Evolutionary conservation across 768 basidiomycete species (phyloP).

Genomic region (Panaeolus papilionaceus): DNA sequence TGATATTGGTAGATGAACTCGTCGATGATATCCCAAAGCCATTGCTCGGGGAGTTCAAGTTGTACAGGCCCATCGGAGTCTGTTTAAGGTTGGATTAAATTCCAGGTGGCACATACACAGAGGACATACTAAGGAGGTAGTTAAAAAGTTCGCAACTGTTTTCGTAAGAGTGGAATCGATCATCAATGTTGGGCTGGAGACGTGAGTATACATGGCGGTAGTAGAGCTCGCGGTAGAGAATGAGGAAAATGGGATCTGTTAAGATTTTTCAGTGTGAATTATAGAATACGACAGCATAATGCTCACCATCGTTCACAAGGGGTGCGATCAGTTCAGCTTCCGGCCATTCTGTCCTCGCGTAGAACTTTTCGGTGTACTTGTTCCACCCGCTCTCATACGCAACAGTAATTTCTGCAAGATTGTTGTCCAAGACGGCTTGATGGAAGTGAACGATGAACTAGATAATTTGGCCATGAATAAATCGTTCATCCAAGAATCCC

Average conservation of each 20-base stretch:
- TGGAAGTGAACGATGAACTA: constrained; percentile 97
- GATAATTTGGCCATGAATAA: constrained; percentile 20
- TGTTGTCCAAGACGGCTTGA: constrained; percentile 90
- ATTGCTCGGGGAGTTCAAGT: constrained; percentile 95
- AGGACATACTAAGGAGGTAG: constrained; percentile 84
- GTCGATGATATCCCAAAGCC: constrained; percentile 98
- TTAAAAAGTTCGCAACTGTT: constrained; percentile 99
- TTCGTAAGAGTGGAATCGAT: constrained; percentile 97
- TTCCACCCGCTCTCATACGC: constrained; percentile 99
- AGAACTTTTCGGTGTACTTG: constrained; percentile 95
- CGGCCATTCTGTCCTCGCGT: constrained; percentile 94
- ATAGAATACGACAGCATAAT: neutral
- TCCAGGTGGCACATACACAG: neutral
- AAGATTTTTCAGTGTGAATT: constrained; percentile 4
- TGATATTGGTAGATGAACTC: constrained; percentile 99
- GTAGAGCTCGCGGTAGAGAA: constrained; percentile 95
- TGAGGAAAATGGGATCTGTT: constrained; percentile 89
- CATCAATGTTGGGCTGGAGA: constrained; percentile 93
- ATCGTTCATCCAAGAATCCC: neutral
- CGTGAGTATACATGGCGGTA: constrained; percentile 97
- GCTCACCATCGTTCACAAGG: constrained; percentile 88
- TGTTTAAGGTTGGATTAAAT: constrained; percentile 32
- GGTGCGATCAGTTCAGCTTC: constrained; percentile 96
- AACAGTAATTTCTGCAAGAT: constrained; percentile 87
- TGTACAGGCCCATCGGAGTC: constrained; percentile 94